phyloP scores from a whole-genome alignment of 1,284 basidiomycete species.

The Austroboletus rostrupii region DNA sequence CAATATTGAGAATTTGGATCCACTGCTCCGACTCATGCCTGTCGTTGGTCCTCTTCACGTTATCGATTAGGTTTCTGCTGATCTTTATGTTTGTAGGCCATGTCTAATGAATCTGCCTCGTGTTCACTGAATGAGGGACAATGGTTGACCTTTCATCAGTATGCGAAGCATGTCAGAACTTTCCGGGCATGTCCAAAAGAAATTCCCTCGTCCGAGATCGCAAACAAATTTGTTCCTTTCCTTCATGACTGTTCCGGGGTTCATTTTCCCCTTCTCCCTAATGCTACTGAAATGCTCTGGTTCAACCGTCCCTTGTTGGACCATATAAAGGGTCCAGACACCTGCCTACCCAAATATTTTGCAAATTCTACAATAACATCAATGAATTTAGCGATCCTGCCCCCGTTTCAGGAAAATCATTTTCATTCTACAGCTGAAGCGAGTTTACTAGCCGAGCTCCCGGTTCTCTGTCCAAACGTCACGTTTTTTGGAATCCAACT shows the following conservation, averaged over 20 bases:
- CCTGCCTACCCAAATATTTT: constrained; percentile 15
- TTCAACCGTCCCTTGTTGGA: too few species aligned
- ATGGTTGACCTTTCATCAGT: constrained; percentile 14
- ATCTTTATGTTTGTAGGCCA: constrained; percentile 1
- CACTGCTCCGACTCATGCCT: constrained; percentile 9
- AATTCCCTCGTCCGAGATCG: not conserved
- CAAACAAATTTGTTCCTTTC: not conserved
- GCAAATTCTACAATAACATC: constrained; percentile 6
- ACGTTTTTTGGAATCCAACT: too few species aligned
- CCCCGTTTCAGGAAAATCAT: not conserved
- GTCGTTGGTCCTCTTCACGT: constrained; percentile 4
- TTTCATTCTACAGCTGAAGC: constrained; percentile 8
- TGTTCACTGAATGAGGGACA: not conserved
- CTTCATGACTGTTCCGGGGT: constrained; percentile 3
- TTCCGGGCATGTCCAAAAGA: constrained; percentile 2
- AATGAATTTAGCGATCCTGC: constrained; percentile 6
- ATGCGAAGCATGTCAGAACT: constrained; percentile 16
- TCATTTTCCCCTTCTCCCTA: constrained; percentile 14
- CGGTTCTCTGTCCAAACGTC: too few species aligned
- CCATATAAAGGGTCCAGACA: too few species aligned
- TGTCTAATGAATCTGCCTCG: not conserved
- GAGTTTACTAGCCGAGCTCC: not conserved
- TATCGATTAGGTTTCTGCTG: not conserved
- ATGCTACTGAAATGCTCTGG: constrained; percentile 7
- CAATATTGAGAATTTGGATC: constrained; percentile 9